Evolutionary conservation across 2,329 filamentous ascomycete species (phyloP).

Genomic region (Beauveria sp.): DNA sequence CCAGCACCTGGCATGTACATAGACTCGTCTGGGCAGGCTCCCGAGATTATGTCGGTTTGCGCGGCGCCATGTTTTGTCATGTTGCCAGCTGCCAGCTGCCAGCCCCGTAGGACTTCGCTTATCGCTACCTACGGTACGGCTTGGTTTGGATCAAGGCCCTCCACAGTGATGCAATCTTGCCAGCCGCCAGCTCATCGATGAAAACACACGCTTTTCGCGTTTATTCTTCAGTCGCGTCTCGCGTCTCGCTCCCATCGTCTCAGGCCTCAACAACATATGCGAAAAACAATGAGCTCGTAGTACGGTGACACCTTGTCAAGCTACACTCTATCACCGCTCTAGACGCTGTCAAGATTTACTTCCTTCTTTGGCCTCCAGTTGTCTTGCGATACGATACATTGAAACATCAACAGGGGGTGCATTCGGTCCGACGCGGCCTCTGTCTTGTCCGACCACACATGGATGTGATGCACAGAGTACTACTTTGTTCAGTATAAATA

Average conservation of each 20-base stretch:
- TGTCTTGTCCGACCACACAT: background rate
- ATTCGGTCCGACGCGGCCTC: background rate
- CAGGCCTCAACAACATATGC: background rate
- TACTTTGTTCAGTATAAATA: background rate
- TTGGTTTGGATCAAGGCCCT: background rate
- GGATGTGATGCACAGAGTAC: background rate
- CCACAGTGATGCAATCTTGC: background rate
- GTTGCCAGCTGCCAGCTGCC: slow-evolving; percentile 7
- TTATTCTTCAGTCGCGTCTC: slow-evolving; percentile 8
- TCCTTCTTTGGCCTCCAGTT: background rate
- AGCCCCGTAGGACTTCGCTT: background rate
- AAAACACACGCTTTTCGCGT: background rate
- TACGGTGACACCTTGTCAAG: background rate
- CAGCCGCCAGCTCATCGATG: background rate
- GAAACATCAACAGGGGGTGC: background rate
- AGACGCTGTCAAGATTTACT: background rate
- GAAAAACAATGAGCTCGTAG: background rate
- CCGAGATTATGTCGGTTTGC: slow-evolving; percentile 1
- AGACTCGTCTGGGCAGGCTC: background rate
- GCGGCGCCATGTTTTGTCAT: background rate
- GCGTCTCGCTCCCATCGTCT: background rate
- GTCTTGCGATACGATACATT: background rate
- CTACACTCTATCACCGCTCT: background rate
- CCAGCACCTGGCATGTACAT: background rate
- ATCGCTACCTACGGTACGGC: background rate